Percentiles rank a stretch among this genome's conserved stretches.
phyloP scores from a whole-genome alignment of 2,329 filamentous ascomycete genomes.

The Colletotrichum gloeosporioides region DNA sequence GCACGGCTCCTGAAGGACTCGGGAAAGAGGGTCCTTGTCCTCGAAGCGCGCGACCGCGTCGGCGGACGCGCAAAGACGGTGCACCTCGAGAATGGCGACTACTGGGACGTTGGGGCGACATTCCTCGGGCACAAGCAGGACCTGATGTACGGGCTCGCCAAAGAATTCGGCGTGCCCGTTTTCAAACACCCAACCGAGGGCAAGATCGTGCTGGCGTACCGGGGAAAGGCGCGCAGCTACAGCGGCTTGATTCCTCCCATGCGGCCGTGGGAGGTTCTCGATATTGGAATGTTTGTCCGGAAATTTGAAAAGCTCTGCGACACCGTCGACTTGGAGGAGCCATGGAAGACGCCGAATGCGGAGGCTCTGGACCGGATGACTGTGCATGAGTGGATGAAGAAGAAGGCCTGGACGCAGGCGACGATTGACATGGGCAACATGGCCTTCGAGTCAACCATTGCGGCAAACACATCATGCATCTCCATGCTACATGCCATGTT shows the following conservation, averaged over 20 bases:
- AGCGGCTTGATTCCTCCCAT: slow-evolving; percentile 20
- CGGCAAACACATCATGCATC: slow-evolving; percentile 4
- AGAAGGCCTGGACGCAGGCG: not conserved
- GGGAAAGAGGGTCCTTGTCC: slow-evolving; percentile 3
- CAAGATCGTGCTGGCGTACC: slow-evolving; percentile 15
- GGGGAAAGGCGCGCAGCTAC: slow-evolving; percentile 13
- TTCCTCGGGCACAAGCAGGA: slow-evolving; percentile 24
- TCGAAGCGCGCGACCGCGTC: slow-evolving; percentile 21
- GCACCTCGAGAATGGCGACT: slow-evolving; percentile 8
- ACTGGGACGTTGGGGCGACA: slow-evolving; percentile 26
- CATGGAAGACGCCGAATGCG: slow-evolving; percentile 14
- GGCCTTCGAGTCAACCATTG: slow-evolving; percentile 11
- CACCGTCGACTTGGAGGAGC: slow-evolving; percentile 11
- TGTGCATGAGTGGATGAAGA: slow-evolving; percentile 5
- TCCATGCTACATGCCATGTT: slow-evolving; percentile 22
- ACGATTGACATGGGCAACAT: not conserved
- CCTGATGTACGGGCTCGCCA: slow-evolving; percentile 14
- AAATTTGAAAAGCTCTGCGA: slow-evolving; percentile 16
- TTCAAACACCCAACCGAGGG: not conserved
- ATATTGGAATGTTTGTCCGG: not conserved
- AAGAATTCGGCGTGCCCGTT: slow-evolving; percentile 3
- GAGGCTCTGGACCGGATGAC: slow-evolving; percentile 8
- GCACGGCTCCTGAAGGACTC: slow-evolving; percentile 12
- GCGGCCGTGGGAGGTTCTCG: slow-evolving; percentile 16
- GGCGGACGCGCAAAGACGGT: slow-evolving; percentile 18